Percentiles rank a stretch among this genome's conserved stretches.
Evolutionary conservation across 2,329 filamentous ascomycete genomes (phyloP).

Genomic region (Escovopsis weberi): DNA sequence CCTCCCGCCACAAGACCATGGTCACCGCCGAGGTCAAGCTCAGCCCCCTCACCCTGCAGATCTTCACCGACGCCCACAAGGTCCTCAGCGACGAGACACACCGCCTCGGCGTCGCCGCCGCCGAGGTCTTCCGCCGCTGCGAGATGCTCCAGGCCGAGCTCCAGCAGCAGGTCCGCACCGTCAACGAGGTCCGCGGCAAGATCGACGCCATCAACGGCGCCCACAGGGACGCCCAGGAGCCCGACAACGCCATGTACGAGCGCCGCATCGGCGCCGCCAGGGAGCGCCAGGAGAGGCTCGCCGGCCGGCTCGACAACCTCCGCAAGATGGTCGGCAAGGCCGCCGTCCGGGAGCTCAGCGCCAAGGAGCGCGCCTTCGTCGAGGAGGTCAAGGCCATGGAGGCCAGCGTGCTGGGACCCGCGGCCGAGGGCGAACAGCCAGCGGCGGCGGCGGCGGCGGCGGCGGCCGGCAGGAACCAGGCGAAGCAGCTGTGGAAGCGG

Average conservation of each 20-base stretch:
- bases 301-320: constrained; percentile 45
- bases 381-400: constrained; percentile 41
- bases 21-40: constrained; percentile 55
- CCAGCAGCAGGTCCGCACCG: constrained; percentile 50
- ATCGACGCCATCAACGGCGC: constrained; percentile 47
- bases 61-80: constrained; percentile 61
- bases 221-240: constrained; percentile 32
- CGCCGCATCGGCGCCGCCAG: constrained; percentile 40
- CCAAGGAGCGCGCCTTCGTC: constrained; percentile 30
- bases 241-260: constrained; percentile 43
- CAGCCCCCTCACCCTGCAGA: constrained; percentile 53
- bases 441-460: constrained; percentile 1
- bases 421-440: constrained; percentile 5
- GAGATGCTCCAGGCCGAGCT: constrained; percentile 54
- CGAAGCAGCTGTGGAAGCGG: constrained; percentile 40
- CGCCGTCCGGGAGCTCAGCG: constrained; percentile 27
- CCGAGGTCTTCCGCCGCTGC: constrained; percentile 59
- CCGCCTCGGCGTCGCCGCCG: constrained; percentile 51
- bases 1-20: constrained; percentile 44
- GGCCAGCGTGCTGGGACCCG: constrained; percentile 26
- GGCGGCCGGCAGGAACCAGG: constrained; percentile 15
- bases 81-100: constrained; percentile 56
- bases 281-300: constrained; percentile 40
- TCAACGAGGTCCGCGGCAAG: constrained; percentile 48
- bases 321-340: constrained; percentile 28